Percentiles rank a stretch among this genome's conserved stretches.
Evolutionary conservation across 768 basidiomycete genomes (phyloP).

Genomic region (Asterophora lycoperdoides): DNA sequence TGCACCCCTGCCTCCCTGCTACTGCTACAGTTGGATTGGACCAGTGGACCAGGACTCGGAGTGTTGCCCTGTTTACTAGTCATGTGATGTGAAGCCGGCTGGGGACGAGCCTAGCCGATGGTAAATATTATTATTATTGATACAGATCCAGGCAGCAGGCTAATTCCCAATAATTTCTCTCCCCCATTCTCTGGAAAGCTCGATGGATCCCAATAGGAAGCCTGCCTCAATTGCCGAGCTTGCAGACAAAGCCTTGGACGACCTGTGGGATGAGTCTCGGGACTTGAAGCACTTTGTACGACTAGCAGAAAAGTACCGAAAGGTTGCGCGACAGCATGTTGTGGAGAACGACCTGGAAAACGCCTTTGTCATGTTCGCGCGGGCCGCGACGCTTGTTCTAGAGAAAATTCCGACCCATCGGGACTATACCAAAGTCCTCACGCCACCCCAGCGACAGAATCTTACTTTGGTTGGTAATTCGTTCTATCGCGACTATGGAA

Average conservation of each 20-base stretch:
- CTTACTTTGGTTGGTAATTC: slow-evolving; percentile 57
- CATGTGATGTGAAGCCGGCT: too few species aligned
- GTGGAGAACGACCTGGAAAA: slow-evolving; percentile 56
- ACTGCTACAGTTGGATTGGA: too few species aligned
- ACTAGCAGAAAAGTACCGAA: slow-evolving; percentile 58
- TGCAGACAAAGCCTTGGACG: slow-evolving; percentile 53
- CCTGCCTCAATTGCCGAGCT: slow-evolving; percentile 65
- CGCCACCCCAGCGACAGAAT: slow-evolving; percentile 56
- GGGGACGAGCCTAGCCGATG: too few species aligned
- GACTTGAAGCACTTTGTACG: slow-evolving; percentile 67
- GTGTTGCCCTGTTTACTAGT: too few species aligned
- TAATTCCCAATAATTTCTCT: background rate
- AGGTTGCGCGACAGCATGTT: slow-evolving; percentile 44
- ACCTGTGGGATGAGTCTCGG: slow-evolving; percentile 52
- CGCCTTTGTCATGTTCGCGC: slow-evolving; percentile 71
- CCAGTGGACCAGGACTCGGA: too few species aligned
- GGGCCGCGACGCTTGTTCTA: slow-evolving; percentile 71
- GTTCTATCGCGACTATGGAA: background rate
- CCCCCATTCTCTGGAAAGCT: background rate
- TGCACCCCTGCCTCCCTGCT: too few species aligned
- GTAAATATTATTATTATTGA: too few species aligned
- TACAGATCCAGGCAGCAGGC: background rate
- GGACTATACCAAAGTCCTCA: slow-evolving; percentile 57
- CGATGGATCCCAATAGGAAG: background rate
- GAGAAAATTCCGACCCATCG: slow-evolving; percentile 74